Percentiles rank a stretch among this genome's conserved stretches.
Evolutionary conservation across 225 moss, liverwort and hornwort genomes (phyloP).

Genomic region (Pseudisothecium myosuroides): DNA sequence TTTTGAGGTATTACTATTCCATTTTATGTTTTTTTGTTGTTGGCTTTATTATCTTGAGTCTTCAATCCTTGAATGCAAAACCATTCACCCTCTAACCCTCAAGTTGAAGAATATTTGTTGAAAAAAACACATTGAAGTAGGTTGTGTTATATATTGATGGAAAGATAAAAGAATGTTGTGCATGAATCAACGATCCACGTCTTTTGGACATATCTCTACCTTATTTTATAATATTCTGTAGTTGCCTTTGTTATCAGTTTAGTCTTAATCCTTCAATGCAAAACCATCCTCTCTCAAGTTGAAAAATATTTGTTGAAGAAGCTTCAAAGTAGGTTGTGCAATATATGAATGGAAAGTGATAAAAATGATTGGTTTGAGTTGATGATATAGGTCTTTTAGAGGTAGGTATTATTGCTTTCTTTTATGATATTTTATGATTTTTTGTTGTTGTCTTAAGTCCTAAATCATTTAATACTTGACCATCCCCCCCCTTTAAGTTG

Average conservation of each 20-base stretch:
- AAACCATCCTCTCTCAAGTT: neutral
- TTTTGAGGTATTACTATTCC: neutral
- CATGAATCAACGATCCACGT: fast-evolving
- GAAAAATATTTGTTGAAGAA: neutral
- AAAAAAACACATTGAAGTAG: neutral
- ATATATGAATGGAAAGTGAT: too few relatives aligned
- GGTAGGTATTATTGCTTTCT: too few relatives aligned
- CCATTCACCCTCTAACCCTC: fast-evolving
- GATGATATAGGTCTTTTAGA: too few relatives aligned
- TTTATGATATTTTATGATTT: too few relatives aligned
- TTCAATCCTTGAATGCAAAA: neutral
- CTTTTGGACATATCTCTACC: neutral
- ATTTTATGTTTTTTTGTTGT: neutral
- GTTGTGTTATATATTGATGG: neutral
- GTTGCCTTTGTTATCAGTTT: neutral
- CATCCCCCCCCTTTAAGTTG: too few relatives aligned
- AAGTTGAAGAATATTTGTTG: neutral
- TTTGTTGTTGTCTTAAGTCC: too few relatives aligned
- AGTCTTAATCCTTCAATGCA: neutral
- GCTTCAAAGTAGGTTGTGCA: too few relatives aligned
- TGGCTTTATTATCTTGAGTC: neutral
- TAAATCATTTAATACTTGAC: too few relatives aligned
- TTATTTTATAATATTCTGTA: neutral
- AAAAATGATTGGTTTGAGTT: too few relatives aligned
- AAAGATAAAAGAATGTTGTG: neutral